A percentile compares a stretch with the other conserved stretches of the same genome.
Evolutionary conservation across 345 rosid species (phyloP).

Genomic region (Laguncularia racemosa): DNA sequence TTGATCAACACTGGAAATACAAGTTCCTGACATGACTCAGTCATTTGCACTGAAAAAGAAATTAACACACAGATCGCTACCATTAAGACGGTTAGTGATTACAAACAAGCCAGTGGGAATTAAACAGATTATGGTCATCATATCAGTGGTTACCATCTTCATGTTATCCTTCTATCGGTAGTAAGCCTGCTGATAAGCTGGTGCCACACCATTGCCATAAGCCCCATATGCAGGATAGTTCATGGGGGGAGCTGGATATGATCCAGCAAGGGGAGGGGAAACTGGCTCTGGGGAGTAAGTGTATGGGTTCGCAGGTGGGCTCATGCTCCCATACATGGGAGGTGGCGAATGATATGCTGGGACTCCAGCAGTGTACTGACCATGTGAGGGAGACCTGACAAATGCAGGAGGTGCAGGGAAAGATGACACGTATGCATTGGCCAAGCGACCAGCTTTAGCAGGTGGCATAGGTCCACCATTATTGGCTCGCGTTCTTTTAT

Average conservation of each 20-base stretch:
- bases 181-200: slow-evolving; percentile 79
- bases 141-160: slow-evolving; percentile 78
- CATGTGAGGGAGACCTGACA: slow-evolving; percentile 79
- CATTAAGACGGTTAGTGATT: slow-evolving; percentile 69
- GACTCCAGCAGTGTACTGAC: slow-evolving; percentile 54
- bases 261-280: slow-evolving; percentile 33
- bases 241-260: slow-evolving; percentile 54
- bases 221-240: slow-evolving; percentile 53
- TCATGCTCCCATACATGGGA: slow-evolving; percentile 47
- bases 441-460: slow-evolving; percentile 93
- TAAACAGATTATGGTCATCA: slow-evolving; percentile 31
- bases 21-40: slow-evolving; percentile 33
- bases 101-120: slow-evolving; percentile 32
- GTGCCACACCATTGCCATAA: slow-evolving; percentile 49
- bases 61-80: slow-evolving; percentile 61
- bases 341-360: slow-evolving; percentile 72
- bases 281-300: slow-evolving; percentile 61
- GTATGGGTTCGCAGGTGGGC: slow-evolving; percentile 45
- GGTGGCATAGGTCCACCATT: slow-evolving; percentile 98
- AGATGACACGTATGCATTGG: slow-evolving; percentile 91
- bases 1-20: slow-evolving; percentile 53
- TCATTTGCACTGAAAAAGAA: slow-evolving; percentile 30
- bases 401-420: slow-evolving; percentile 68
- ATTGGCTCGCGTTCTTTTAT: slow-evolving; percentile 85
- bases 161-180: slow-evolving; percentile 54